Percentiles rank a stretch among this genome's conserved stretches.
These are phyloP conservation scores for Magnusiomyces fungicola DNA, from an alignment of 1,139 yeast species.

Conservation along the genomic window DNA sequence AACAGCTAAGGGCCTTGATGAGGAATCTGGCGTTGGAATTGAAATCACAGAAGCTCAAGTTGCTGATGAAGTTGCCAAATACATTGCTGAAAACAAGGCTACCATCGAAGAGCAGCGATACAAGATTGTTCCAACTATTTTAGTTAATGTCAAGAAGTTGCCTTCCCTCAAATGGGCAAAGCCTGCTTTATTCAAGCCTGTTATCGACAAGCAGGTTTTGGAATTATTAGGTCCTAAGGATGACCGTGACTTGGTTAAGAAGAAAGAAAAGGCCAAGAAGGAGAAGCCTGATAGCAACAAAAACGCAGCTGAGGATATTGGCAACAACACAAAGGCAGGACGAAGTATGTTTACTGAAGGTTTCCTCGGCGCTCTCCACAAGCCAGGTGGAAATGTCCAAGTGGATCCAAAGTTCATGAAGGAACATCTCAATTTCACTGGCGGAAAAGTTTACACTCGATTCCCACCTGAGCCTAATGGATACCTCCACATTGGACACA, in stretches of 20 bases:
- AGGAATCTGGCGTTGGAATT: slow-evolving; percentile 75
- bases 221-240: slow-evolving; percentile 86
- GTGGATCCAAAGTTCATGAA: slow-evolving; percentile 75
- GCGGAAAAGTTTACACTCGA: slow-evolving; percentile 81
- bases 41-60: slow-evolving; percentile 62
- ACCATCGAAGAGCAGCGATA: slow-evolving; percentile 68
- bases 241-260: slow-evolving; percentile 80
- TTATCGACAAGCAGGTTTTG: slow-evolving; percentile 67
- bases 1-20: slow-evolving; percentile 46
- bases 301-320: slow-evolving; percentile 23
- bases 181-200: slow-evolving; percentile 77
- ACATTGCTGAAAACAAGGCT: slow-evolving; percentile 49
- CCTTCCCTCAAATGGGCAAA: slow-evolving; percentile 87
- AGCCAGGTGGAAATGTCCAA: slow-evolving; percentile 93
- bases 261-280: slow-evolving; percentile 47
- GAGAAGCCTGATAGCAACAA: slow-evolving; percentile 22
- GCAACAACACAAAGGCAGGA: slow-evolving; percentile 40
- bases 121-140: slow-evolving; percentile 61
- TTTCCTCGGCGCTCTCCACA: slow-evolving; percentile 88
- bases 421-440: slow-evolving; percentile 68
- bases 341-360: slow-evolving; percentile 94
- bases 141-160: slow-evolving; percentile 68
- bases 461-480: slow-evolving; percentile 99
- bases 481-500: slow-evolving; percentile 92
- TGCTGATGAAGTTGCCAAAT: slow-evolving; percentile 47